Evolutionary conservation across 2,329 filamentous ascomycete species (phyloP).

Genomic region (Lasiodiplodia hormozganensis): DNA sequence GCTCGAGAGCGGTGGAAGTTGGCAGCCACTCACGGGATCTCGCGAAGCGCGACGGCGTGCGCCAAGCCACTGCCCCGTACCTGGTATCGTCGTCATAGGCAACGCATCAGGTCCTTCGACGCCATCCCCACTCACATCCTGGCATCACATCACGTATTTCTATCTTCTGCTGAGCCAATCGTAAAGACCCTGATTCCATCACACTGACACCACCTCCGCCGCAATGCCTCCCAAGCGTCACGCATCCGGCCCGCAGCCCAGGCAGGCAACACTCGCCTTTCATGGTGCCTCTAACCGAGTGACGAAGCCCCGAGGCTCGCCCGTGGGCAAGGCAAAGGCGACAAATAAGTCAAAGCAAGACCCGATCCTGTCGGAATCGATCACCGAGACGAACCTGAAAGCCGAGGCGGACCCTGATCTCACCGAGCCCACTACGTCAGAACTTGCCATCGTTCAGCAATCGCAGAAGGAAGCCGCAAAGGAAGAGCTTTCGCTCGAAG

Average conservation of each 20-base stretch:
- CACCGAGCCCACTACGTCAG: constrained; percentile 46
- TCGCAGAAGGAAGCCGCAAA: constrained; percentile 44
- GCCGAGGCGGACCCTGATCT: constrained; percentile 32
- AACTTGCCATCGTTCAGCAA: constrained; percentile 49
- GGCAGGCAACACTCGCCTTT: constrained; percentile 69
- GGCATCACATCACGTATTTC: constrained; percentile 17
- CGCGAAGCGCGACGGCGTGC: constrained; percentile 19
- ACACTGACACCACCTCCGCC: neutral
- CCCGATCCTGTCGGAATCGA: constrained; percentile 43
- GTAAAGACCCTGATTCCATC: constrained; percentile 6
- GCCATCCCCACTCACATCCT: constrained; percentile 16
- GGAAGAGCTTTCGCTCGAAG: constrained; percentile 46
- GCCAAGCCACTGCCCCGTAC: constrained; percentile 9
- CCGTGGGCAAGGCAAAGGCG: constrained; percentile 30
- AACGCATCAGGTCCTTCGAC: constrained; percentile 14
- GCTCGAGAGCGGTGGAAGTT: neutral
- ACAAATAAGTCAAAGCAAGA: constrained; percentile 49
- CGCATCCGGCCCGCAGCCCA: constrained; percentile 41
- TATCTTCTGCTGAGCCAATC: constrained; percentile 10
- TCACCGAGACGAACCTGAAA: constrained; percentile 37
- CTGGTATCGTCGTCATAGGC: constrained; percentile 18
- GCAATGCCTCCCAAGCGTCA: constrained; percentile 55
- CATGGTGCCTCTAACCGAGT: constrained; percentile 62
- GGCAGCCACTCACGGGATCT: constrained; percentile 8
- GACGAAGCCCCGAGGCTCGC: constrained; percentile 60